Percentiles rank a stretch among this genome's conserved stretches.
These are phyloP conservation scores for Thalassiosira ordinaria DNA, from an alignment of 352 stramenopile species.

Conservation along the genomic window DNA sequence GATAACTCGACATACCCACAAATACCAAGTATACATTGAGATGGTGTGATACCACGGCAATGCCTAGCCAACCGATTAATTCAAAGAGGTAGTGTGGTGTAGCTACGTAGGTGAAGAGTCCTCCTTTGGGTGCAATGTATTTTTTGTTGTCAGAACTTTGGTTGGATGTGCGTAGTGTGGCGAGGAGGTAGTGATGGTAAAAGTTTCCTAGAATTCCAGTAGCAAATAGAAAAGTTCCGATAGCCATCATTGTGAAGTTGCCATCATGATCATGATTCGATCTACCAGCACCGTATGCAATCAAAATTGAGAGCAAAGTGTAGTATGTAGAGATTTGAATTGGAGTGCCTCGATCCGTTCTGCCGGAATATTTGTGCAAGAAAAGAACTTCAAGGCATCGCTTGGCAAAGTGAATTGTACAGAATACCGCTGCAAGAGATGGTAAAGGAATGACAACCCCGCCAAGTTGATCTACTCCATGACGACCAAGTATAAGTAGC, in stretches of 20 bases:
- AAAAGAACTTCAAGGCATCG: constrained; percentile 65
- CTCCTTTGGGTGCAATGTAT: constrained; percentile 64
- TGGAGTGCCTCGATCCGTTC: constrained; percentile 31
- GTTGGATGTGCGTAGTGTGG: constrained; percentile 40
- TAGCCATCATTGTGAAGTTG: neutral
- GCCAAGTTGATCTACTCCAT: neutral
- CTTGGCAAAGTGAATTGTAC: constrained; percentile 69
- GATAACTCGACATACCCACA: constrained; percentile 60
- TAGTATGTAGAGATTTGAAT: constrained; percentile 63
- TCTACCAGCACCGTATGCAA: constrained; percentile 30
- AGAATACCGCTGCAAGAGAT: constrained; percentile 36
- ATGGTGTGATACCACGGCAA: constrained; percentile 58
- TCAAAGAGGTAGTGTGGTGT: constrained; percentile 78
- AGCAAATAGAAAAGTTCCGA: constrained; percentile 45
- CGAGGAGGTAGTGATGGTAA: constrained; percentile 73
- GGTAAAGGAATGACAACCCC: neutral
- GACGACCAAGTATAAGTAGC: constrained; percentile 7
- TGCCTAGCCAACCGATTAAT: constrained; percentile 68
- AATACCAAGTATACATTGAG: constrained; percentile 60
- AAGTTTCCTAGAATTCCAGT: constrained; percentile 72
- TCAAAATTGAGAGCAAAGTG: constrained; percentile 47
- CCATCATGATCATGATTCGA: constrained; percentile 8
- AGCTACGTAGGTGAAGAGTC: constrained; percentile 64
- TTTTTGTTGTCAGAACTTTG: constrained; percentile 25
- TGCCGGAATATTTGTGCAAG: constrained; percentile 71